Conservation (phyloP, 257 asterid species). For the Penstemon barbatus region DNA sequence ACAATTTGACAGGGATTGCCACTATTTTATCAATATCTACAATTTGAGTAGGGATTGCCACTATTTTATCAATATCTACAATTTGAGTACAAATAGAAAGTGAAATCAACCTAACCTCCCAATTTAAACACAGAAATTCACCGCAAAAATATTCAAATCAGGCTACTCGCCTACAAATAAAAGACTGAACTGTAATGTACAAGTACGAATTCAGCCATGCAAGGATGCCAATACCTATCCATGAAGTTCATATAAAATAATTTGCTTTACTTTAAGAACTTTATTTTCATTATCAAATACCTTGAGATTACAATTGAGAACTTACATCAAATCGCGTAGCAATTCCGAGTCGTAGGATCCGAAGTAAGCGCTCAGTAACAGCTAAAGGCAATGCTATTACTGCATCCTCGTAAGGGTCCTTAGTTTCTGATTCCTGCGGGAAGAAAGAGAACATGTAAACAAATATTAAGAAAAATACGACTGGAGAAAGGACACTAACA, state of each 20-base stretch:
- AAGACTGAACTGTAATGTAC: neutral
- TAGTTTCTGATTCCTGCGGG: slow-evolving; percentile 49
- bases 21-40: neutral
- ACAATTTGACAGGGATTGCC: neutral
- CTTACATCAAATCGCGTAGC: slow-evolving; percentile 91
- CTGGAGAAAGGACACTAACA: neutral
- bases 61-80: neutral
- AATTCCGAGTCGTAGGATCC: slow-evolving; percentile 83
- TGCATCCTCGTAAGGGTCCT: slow-evolving; percentile 84
- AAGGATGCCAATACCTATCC: neutral
- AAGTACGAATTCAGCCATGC: neutral
- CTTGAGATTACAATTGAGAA: slow-evolving; percentile 21
- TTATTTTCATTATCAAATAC: slow-evolving; percentile 24
- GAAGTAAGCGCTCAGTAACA: slow-evolving; percentile 84
- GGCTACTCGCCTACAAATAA: neutral
- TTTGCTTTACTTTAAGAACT: slow-evolving; percentile 5
- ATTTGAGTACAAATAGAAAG: neutral
- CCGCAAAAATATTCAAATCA: neutral
- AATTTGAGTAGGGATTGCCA: neutral
- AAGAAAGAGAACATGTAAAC: slow-evolving; percentile 13
- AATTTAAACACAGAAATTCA: neutral
- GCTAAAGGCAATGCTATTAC: slow-evolving; percentile 70
- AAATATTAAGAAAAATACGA: slow-evolving; percentile 14
- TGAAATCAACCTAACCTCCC: neutral
- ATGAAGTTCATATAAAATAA: neutral